These are phyloP conservation scores for Aspergillus sp. DNA, from an alignment of 2,329 filamentous ascomycete genomes.

Conservation along the genomic window DNA sequence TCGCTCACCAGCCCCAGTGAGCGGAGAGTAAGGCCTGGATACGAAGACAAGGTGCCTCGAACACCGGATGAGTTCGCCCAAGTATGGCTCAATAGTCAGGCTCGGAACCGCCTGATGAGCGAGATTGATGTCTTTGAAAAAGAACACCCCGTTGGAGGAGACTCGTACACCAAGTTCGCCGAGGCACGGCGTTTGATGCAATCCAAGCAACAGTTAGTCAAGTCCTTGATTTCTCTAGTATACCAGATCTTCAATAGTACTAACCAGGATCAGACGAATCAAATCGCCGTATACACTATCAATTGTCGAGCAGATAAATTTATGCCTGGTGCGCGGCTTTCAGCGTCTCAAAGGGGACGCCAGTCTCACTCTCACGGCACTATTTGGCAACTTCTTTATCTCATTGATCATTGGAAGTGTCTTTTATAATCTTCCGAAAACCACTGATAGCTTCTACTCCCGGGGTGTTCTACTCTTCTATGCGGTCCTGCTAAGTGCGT, in stretches of 20 bases:
- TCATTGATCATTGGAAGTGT: conserved; percentile 70
- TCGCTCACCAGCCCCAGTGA: conserved; percentile 61
- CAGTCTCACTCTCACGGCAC: conserved; percentile 60
- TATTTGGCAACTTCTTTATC: conserved; percentile 64
- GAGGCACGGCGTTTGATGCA: conserved; percentile 31
- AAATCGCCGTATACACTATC: conserved; percentile 79
- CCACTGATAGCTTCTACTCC: conserved; percentile 66
- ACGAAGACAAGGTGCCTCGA: conserved; percentile 57
- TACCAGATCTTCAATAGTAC: too few species aligned
- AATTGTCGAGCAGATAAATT: conserved; percentile 63
- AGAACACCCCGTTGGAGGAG: conserved; percentile 31
- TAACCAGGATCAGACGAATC: conserved; percentile 36
- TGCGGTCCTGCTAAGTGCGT: conserved; percentile 76
- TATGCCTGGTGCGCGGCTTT: conserved; percentile 77
- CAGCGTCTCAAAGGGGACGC: conserved; percentile 69
- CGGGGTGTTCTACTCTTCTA: conserved; percentile 78
- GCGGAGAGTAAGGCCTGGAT: conserved; percentile 50
- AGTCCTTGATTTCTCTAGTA: too few species aligned
- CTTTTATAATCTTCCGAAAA: conserved; percentile 68
- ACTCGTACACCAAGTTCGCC: conserved; percentile 26
- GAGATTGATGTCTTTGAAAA: conserved; percentile 36
- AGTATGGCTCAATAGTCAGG: conserved; percentile 47
- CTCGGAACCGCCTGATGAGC: conserved; percentile 31
- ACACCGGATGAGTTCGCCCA: conserved; percentile 64
- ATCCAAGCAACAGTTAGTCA: conserved; percentile 23